phyloP scores from a whole-genome alignment of 257 asterid species.

The Ocimum tenuiflorum region DNA sequence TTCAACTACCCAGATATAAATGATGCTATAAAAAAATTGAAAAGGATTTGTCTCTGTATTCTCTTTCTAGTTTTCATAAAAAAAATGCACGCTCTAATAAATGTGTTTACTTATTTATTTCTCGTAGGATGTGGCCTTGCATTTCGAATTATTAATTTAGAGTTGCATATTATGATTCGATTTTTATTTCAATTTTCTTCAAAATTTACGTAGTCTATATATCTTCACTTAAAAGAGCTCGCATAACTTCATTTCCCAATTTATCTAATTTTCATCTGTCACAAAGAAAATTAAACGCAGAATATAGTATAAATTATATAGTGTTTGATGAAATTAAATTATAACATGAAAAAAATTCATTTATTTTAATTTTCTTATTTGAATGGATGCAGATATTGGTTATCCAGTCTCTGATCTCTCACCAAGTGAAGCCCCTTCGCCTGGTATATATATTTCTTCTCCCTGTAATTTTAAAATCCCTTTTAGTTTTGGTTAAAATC shows the following conservation, averaged over 20 bases:
- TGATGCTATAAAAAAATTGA: neutral
- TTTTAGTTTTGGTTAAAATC: too few relatives aligned
- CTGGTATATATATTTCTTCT: conserved; percentile 12
- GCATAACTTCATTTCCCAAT: too few relatives aligned
- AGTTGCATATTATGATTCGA: too few relatives aligned
- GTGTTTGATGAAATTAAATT: too few relatives aligned
- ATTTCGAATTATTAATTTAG: neutral
- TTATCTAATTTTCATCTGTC: too few relatives aligned
- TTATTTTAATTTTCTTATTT: neutral
- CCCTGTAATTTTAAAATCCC: too few relatives aligned
- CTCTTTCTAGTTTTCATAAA: too few relatives aligned
- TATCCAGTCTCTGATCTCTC: conserved; percentile 32
- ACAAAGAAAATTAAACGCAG: too few relatives aligned
- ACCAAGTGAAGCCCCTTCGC: conserved; percentile 19
- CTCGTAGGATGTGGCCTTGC: neutral
- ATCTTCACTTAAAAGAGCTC: too few relatives aligned
- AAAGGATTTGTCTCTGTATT: neutral
- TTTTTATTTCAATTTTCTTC: neutral
- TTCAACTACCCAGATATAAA: too few relatives aligned
- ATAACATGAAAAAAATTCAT: neutral
- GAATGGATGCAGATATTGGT: conserved; percentile 38
- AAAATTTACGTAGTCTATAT: neutral
- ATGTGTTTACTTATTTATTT: neutral
- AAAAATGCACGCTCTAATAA: neutral
- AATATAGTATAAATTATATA: too few relatives aligned